Evolutionary conservation across 345 rosid species (phyloP), one percentile per base, ranked within the genome.

Genomic region (Alliaria petiolata): DNA sequence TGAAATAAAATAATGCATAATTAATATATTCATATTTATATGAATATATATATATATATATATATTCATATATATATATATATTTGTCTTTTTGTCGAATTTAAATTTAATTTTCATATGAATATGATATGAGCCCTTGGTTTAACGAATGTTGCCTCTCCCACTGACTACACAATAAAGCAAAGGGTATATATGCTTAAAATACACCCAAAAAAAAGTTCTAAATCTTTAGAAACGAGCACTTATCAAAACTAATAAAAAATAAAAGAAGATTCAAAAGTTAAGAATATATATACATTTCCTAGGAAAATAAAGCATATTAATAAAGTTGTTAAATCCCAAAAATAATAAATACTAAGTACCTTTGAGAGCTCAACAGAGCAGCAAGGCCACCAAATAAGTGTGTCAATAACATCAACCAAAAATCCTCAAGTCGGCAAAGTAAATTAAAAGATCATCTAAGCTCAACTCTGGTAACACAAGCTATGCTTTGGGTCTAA

Each of bases 91-190:
- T n/a, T n/a, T n/a, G n/a, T n/a, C n/a, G n/a, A n/a, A 33, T 43
- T 30, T 12, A 9, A 26, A 34, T 44, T 15, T 44, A 52, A 1
- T 19, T 22, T 28, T 20, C 34, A 40, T 1, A 45, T 35, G 36
- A 57, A 45, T 40, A 38, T n/a, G n/a, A n/a, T n/a, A n/a, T 47
- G 42, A 70, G 11, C 60, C 50, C 34, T 50, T 60, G 67, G 16
- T 50, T 70, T 49, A 19, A 39, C 35, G 67, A 60, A 49, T 70
- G 61, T 61, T 70, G 75, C 44, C 60, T 61, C 61, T 42, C 53
- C 67, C 25, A 70, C 52, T 60, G 34, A 39, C 52, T 31, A 70
- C 12, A 17, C 60, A 38, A 47, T 47, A 70, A 70, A 70, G 67
- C 50, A 49, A 38, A 60, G 52, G 61, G 69, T 71, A 71, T 33